Base-by-base conservation (phyloP, 768 basidiomycete species). In the Suillus weaverae region DNA sequence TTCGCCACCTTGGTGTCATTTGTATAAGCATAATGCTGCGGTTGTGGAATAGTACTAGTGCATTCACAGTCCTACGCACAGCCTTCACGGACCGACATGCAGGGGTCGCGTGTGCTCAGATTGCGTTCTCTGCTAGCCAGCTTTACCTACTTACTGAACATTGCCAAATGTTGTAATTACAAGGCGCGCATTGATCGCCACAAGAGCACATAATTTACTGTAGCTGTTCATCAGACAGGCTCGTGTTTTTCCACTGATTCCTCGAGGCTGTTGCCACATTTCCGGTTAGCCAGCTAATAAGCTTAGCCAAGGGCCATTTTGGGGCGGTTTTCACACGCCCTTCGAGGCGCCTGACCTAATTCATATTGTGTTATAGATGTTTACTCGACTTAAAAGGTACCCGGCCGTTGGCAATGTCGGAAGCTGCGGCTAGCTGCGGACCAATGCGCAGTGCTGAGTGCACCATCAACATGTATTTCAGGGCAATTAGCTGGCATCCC, bases 1-100 rank as follows among this genome's bases (percentile, higher is more conserved):
- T 26, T 70, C 54, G 70, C 60, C 1, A 32, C 66, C 61, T 50
- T 57, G 5, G 10, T 64, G 41, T 60, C 54, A 32, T 66, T 46
- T 22, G 4, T 32, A 41, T 18, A 30, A 38, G 32, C 18, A 22
- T 60, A 60, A 32, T 54, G 9, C 43, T 54, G 46, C 20, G 33
- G 53, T 16, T 61, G 9, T 35, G 13, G 13, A 51, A 30, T 35
- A 9, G 5, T 16, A 50, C 22, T 61, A 20, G 35, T 57, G 50
- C 14, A 38, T 32, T 62, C 38, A 62, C n/a, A 32, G 32, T 44
- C 18, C 53, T n/a, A 39, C 14, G 39, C 39, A 59, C 57, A 59
- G 57, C 57, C 57, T 20, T 41, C 5, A 22, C 20, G 53, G 33
- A 33, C 32, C 10, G 20, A 54, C 20, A 13, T 32, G 18, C 32